These are phyloP conservation scores for Fusarium sp. DNA, from an alignment of 2,329 filamentous ascomycete species.

Conservation along the genomic window DNA sequence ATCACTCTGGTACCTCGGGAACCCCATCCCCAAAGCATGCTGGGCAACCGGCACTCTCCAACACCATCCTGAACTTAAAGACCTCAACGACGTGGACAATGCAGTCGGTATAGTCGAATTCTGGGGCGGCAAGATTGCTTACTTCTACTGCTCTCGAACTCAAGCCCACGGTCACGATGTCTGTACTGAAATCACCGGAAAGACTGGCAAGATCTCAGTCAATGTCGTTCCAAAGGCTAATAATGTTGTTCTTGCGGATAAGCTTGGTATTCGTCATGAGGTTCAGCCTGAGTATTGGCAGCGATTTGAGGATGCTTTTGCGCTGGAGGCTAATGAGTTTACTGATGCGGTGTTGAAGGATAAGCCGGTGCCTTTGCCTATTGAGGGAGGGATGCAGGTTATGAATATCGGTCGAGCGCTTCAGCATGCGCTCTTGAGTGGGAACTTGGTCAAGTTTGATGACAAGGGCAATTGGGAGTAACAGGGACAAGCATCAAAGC, in stretches of 20 bases:
- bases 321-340: constrained; percentile 70
- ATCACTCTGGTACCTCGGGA: constrained; percentile 43
- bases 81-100: constrained; percentile 43
- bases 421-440: constrained; percentile 64
- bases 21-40: constrained; percentile 18
- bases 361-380: constrained; percentile 53
- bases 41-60: constrained; percentile 24
- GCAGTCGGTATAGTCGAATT: constrained; percentile 69
- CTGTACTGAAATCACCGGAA: constrained; percentile 71
- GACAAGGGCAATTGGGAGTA: constrained; percentile 31
- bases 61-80: constrained; percentile 40
- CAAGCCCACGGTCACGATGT: constrained; percentile 73
- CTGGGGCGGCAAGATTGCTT: constrained; percentile 69
- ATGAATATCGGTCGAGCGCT: constrained; percentile 69
- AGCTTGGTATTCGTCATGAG: constrained; percentile 59
- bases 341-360: constrained; percentile 60
- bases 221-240: constrained; percentile 66
- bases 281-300: constrained; percentile 70
- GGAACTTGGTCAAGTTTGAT: constrained; percentile 68
- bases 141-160: constrained; percentile 71
- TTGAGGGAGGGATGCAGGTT: constrained; percentile 67
- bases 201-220: constrained; percentile 68
- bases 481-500: too few species aligned
- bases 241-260: constrained; percentile 63
- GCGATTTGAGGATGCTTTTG: constrained; percentile 69